phyloP scores from a whole-genome alignment of 768 basidiomycete genomes.

The Cyclocybe aegerita region DNA sequence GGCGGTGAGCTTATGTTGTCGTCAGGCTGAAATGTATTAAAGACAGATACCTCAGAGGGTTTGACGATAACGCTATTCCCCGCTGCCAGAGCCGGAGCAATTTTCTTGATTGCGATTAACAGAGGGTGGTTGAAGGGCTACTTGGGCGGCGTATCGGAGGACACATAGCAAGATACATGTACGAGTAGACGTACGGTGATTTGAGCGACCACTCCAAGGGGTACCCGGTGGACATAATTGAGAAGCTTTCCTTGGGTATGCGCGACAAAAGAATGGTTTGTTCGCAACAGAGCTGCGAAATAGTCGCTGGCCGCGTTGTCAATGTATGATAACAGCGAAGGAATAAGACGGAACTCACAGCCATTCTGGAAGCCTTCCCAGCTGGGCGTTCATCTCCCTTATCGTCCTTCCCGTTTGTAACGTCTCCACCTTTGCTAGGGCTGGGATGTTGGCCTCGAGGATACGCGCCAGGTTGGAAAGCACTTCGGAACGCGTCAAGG shows the following conservation, averaged over 20 bases:
- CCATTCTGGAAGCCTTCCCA: constrained; percentile 82
- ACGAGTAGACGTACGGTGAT: constrained; percentile 64
- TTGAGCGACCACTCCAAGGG: constrained; percentile 87
- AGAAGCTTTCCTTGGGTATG: constrained; percentile 79
- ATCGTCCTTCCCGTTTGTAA: constrained; percentile 81
- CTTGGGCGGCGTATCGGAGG: not conserved
- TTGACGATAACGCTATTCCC: constrained; percentile 85
- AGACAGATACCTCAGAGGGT: constrained; percentile 62
- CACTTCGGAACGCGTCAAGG: constrained; percentile 59
- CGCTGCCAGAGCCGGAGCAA: constrained; percentile 81
- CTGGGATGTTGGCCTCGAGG: constrained; percentile 55
- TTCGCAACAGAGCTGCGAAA: constrained; percentile 72
- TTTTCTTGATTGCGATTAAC: constrained; percentile 88
- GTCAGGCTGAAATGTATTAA: not conserved
- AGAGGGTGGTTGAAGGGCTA: constrained; percentile 90
- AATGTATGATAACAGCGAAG: not conserved
- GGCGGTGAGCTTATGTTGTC: not conserved
- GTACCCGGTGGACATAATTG: constrained; percentile 77
- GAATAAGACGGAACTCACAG: constrained; percentile 45
- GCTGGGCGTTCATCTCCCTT: constrained; percentile 80
- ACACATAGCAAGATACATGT: not conserved
- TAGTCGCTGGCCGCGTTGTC: constrained; percentile 54
- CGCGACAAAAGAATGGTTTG: constrained; percentile 65
- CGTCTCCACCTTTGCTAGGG: constrained; percentile 66
- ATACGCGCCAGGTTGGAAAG: constrained; percentile 63